Evolutionary conservation across 805 yeast genomes (phyloP).

Genomic region (Candida sithepensis): DNA sequence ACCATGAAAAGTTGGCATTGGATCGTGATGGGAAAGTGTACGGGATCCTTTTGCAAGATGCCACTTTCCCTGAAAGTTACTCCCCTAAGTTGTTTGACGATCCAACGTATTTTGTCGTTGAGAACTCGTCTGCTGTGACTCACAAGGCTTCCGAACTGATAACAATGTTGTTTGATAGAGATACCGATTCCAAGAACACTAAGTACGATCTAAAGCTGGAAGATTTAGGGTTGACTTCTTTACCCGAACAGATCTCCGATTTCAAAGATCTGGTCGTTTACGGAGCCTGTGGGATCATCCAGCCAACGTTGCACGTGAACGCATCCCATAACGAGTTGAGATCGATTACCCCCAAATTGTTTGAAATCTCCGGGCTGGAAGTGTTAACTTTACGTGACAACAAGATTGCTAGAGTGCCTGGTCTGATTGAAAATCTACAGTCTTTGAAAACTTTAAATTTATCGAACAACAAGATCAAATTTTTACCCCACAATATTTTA

Average conservation of each 20-base stretch:
- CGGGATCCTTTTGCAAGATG: conserved; percentile 29
- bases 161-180: conserved; percentile 43
- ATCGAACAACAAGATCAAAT: conserved; percentile 47
- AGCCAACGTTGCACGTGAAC: conserved; percentile 43
- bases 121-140: conserved; percentile 18
- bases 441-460: conserved; percentile 50
- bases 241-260: conserved; percentile 60
- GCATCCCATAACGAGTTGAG: conserved; percentile 47
- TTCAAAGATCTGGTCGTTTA: conserved; percentile 50
- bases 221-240: conserved; percentile 39
- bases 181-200: conserved; percentile 27
- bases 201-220: conserved; percentile 44
- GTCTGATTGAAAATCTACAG: conserved; percentile 38
- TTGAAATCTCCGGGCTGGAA: conserved; percentile 45
- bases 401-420: conserved; percentile 43
- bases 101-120: conserved; percentile 30
- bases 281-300: conserved; percentile 30
- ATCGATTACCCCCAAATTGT: conserved; percentile 46
- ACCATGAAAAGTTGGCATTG: conserved; percentile 40
- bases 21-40: conserved; percentile 42
- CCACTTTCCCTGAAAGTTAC: conserved; percentile 27
- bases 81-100: conserved; percentile 31
- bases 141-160: conserved; percentile 39
- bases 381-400: conserved; percentile 53
- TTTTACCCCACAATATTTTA: conserved; percentile 52